Evolutionary conservation across 495 filamentous ascomycete genomes (phyloP).

Genomic region (Aspergillus egyptiacus): DNA sequence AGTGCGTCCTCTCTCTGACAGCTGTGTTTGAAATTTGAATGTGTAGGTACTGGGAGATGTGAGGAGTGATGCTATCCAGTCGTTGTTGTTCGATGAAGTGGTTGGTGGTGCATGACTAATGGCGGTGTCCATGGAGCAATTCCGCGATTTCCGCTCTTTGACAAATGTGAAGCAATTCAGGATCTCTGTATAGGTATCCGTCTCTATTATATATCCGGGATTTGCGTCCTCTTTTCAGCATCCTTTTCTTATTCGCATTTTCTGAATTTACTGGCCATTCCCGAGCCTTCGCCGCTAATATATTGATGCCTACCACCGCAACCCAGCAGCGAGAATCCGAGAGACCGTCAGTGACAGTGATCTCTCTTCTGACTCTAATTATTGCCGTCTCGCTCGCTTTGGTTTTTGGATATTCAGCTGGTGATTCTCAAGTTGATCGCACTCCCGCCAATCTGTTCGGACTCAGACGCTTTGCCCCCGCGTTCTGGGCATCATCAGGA

Average conservation of each 20-base stretch:
- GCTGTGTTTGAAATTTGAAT: too few relatives aligned
- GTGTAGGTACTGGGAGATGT: too few relatives aligned
- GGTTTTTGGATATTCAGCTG: background rate
- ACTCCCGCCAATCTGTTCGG: constrained; percentile 31
- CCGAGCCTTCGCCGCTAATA: too few relatives aligned
- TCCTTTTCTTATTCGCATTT: background rate
- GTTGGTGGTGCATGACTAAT: background rate
- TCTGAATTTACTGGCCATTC: background rate
- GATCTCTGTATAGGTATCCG: too few relatives aligned
- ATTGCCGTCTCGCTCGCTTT: constrained; percentile 9
- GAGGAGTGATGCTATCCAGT: too few relatives aligned
- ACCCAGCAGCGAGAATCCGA: background rate
- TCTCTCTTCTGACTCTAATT: constrained; percentile 5
- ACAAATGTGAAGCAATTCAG: constrained; percentile 5
- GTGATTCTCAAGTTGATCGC: background rate
- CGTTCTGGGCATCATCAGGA: constrained; percentile 7
- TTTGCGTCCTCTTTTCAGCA: too few relatives aligned
- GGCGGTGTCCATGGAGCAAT: background rate
- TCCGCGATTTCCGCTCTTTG: constrained; percentile 3
- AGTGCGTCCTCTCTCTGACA: too few relatives aligned
- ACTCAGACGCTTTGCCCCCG: constrained; percentile 23
- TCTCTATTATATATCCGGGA: too few relatives aligned
- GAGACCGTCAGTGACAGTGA: background rate
- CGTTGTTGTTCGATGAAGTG: too few relatives aligned
- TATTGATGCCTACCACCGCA: constrained; percentile 6